Evolutionary conservation across 129 eudicot species (phyloP), one percentile per base, ranked within the genome.

Genomic region (Artemisia annua): DNA sequence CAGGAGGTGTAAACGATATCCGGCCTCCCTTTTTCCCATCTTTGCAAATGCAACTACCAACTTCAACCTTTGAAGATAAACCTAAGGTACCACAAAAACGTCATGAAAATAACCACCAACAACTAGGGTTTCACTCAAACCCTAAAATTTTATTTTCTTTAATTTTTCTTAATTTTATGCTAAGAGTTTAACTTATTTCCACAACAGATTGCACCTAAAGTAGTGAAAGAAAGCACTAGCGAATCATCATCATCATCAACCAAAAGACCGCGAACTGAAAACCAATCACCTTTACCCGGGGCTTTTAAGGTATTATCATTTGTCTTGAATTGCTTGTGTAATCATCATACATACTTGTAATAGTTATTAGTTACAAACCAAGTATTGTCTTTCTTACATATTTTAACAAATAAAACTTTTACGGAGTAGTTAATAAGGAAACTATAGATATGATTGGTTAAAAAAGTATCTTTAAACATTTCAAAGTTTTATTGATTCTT

Each of bases 261-360:
- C 35, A 94, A 94, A 79, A 86, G 98, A 79, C 71, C 97, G 1
- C 81, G 96, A 71, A 86, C 74, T 51, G 98, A 90, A 70, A 69
- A 87, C 20, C 84, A 90, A 61, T 76, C 98, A 16, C 74, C 96
- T 79, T 80, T 90, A 84, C 97, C 96, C 46, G 46, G 9, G 77
- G 87, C 98, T 75, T 87, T 85, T 73, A 77, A 94, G 96, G 98
- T 94, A 68, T 17, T 48, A 54, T 61, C 71, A 43, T 30, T 75
- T 49, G 30, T 63, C 51, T 63, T 63, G 56, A 51, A 51, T 52
- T 52, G 17, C 39, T 3, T 60, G 7, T 62, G 14, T 39, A 14
- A 3, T 57, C 35, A 74, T 14, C 32, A 39, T 39, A 39, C 9
- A 39, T 39, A 7, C 46, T 39, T 39, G 2, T 39, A 39, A 39